phyloP scores from a whole-genome alignment of 306 rosid genomes.

The Quillaja saponaria region DNA sequence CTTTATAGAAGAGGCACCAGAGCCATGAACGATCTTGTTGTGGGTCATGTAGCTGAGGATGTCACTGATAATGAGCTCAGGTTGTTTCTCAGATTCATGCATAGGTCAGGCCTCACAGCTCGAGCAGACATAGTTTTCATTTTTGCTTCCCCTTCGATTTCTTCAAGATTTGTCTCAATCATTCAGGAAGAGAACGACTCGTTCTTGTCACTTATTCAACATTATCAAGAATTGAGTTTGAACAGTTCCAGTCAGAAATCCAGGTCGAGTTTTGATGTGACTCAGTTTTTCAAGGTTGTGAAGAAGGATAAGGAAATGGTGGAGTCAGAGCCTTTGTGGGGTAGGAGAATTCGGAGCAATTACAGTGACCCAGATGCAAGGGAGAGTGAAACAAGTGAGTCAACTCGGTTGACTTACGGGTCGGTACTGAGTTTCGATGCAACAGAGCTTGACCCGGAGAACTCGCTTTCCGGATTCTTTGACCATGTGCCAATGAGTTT shows the following conservation, averaged over 20 bases:
- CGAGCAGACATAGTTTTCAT: slow-evolving; percentile 66
- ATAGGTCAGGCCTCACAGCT: slow-evolving; percentile 66
- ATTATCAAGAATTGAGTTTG: slow-evolving; percentile 30
- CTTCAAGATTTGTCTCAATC: slow-evolving; percentile 37
- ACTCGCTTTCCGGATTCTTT: slow-evolving; percentile 76
- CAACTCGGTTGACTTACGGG: slow-evolving; percentile 57
- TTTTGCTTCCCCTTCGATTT: slow-evolving; percentile 40
- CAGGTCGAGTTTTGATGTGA: slow-evolving; percentile 41
- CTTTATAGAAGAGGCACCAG: slow-evolving; percentile 67
- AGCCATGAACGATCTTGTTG: slow-evolving; percentile 73
- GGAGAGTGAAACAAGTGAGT: slow-evolving; percentile 1
- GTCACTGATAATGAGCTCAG: slow-evolving; percentile 52
- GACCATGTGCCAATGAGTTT: slow-evolving; percentile 60
- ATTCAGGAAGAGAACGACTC: slow-evolving; percentile 54
- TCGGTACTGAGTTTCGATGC: slow-evolving; percentile 79
- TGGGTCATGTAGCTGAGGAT: slow-evolving; percentile 65
- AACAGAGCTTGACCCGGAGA: slow-evolving; percentile 83
- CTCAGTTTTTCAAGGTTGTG: slow-evolving; percentile 35
- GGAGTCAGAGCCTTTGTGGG: slow-evolving; percentile 79
- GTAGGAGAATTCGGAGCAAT: slow-evolving; percentile 32
- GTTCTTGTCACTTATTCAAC: slow-evolving; percentile 48
- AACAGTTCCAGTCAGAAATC: slow-evolving; percentile 35
- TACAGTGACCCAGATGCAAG: slow-evolving; percentile 12
- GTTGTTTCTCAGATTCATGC: slow-evolving; percentile 62
- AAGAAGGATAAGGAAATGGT: slow-evolving; percentile 29